Conservation (phyloP, 768 basidiomycete species). For the Pleurotus sapidus region DNA sequence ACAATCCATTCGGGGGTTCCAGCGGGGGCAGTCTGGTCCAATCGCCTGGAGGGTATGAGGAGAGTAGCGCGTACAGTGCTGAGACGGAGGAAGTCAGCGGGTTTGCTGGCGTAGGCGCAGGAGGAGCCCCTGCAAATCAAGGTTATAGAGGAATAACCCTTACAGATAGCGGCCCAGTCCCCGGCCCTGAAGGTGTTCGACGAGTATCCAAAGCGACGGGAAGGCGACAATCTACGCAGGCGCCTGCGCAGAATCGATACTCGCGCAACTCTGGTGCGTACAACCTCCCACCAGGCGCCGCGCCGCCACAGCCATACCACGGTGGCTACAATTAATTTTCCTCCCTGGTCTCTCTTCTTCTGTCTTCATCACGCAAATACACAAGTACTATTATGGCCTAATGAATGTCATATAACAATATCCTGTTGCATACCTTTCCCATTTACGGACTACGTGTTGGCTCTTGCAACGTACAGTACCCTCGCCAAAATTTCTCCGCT, state of each 20-base stretch:
- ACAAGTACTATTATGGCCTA: neutral
- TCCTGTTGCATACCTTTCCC: conserved; percentile 9
- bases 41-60: conserved; percentile 38
- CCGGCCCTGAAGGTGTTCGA: conserved; percentile 74
- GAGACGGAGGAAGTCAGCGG: conserved; percentile 29
- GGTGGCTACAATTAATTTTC: neutral
- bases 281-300: conserved; percentile 73
- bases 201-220: conserved; percentile 64
- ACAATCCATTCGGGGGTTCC: conserved; percentile 57
- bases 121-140: conserved; percentile 7
- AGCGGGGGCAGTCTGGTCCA: conserved; percentile 16
- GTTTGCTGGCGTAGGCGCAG: conserved; percentile 31
- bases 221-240: conserved; percentile 61
- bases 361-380: neutral
- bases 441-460: conserved; percentile 1
- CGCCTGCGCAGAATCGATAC: conserved; percentile 64
- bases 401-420: conserved; percentile 9
- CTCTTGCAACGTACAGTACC: neutral
- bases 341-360: neutral
- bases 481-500: neutral
- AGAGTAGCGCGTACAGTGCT: conserved; percentile 28
- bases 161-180: conserved; percentile 81
- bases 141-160: conserved; percentile 68
- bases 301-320: conserved; percentile 49
- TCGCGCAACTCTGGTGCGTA: conserved; percentile 55